phyloP scores from a whole-genome alignment of 352 stramenopile genomes.

The Globisporangium spiculum region DNA sequence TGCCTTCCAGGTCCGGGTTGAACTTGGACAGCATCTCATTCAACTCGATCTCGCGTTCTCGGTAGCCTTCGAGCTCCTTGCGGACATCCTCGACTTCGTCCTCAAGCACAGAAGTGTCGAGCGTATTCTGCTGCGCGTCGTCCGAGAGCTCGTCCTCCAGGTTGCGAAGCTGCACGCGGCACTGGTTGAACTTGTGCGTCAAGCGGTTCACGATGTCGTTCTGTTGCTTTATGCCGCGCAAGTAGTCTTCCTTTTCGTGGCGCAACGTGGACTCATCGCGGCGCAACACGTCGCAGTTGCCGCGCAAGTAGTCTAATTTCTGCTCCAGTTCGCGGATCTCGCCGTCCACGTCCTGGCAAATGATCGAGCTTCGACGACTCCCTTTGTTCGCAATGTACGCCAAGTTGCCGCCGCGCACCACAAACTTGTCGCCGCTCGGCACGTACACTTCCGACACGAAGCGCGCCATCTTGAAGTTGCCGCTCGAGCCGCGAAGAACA shows the following conservation, averaged over 20 bases:
- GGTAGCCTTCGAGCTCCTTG: slow-evolving; percentile 40
- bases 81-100: slow-evolving; percentile 57
- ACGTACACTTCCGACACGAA: slow-evolving; percentile 73
- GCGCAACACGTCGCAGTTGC: slow-evolving; percentile 43
- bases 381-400: slow-evolving; percentile 81
- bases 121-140: slow-evolving; percentile 53
- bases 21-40: slow-evolving; percentile 57
- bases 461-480: slow-evolving; percentile 58
- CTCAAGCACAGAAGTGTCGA: slow-evolving; percentile 74
- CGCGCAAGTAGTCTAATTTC: slow-evolving; percentile 45
- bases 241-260: slow-evolving; percentile 41
- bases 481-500: slow-evolving; percentile 54
- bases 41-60: slow-evolving; percentile 44
- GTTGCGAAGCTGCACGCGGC: slow-evolving; percentile 46
- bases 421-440: slow-evolving; percentile 70
- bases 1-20: slow-evolving; percentile 66
- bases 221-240: slow-evolving; percentile 37
- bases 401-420: slow-evolving; percentile 73
- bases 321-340: slow-evolving; percentile 60
- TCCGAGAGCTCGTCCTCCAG: slow-evolving; percentile 73
- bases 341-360: slow-evolving; percentile 68
- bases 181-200: slow-evolving; percentile 52
- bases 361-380: slow-evolving; percentile 56
- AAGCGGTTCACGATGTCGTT: slow-evolving; percentile 60
- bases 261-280: slow-evolving; percentile 49